Evolutionary conservation across 495 filamentous ascomycete genomes (phyloP).

Genomic region (Immersiella caudata): DNA sequence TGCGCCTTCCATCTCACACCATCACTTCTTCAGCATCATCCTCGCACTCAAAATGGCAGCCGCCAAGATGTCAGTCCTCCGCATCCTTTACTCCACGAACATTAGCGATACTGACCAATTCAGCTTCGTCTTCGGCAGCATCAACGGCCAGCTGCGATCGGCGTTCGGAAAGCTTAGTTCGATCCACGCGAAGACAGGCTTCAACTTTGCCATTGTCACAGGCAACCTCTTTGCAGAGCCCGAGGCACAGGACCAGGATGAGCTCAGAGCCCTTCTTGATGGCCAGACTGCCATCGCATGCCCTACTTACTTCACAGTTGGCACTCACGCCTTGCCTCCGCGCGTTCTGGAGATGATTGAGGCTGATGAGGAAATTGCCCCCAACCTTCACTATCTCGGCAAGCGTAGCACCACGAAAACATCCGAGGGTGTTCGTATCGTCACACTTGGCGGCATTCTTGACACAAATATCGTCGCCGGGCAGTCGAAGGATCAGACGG

Average conservation of each 20-base stretch:
- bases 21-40: not conserved
- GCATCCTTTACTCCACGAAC: conserved; percentile 14
- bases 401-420: conserved; percentile 86
- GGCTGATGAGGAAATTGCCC: conserved; percentile 73
- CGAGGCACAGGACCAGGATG: conserved; percentile 48
- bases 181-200: conserved; percentile 81
- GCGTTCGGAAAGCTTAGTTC: conserved; percentile 77
- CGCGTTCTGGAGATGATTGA: conserved; percentile 71
- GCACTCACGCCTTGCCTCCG: conserved; percentile 66
- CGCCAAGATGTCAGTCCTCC: conserved; percentile 37
- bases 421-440: conserved; percentile 83
- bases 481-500: conserved; percentile 62
- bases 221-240: conserved; percentile 79
- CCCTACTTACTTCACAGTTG: conserved; percentile 85
- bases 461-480: conserved; percentile 55
- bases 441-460: conserved; percentile 72
- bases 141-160: conserved; percentile 71
- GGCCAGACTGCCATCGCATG: conserved; percentile 73
- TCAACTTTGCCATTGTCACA: conserved; percentile 78
- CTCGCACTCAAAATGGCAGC: conserved; percentile 25
- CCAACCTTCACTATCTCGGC: conserved; percentile 85
- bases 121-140: conserved; percentile 79
- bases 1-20: not conserved
- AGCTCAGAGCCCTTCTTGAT: conserved; percentile 65
- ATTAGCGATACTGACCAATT: conserved; percentile 38